Evolutionary conservation across 495 filamentous ascomycete genomes (phyloP), one percentile per base, ranked within the genome.

Genomic region (Ramalina intermedia): DNA sequence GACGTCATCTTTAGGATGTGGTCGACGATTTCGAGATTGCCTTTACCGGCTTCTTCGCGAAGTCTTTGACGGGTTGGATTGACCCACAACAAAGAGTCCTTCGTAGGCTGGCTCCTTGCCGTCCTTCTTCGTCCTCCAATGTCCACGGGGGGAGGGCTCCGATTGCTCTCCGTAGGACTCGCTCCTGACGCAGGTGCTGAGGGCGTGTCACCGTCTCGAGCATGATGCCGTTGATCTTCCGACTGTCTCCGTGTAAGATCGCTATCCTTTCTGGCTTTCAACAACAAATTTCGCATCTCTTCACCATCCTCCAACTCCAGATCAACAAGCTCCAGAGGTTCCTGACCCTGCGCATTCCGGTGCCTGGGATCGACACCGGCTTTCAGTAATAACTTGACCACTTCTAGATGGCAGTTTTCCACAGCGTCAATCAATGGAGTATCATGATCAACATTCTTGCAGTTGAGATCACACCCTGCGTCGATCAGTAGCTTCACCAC

Each of bases 381-480:
- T 29, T 82, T 78, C 8, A 98, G 73, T 24, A 96, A 65, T 11
- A 93, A 69, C 58, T 81, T 85, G 17, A 98, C 87, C 11, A 96
- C 87, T n/a, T 82, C 85, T 4, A 93, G 60, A 58, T 96, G 85
- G 1, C 87, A 84, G 58, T 96, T 96, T 55, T 96, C 90, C 24
- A 95, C 84, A 0, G 91, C 91, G 69, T 98, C 91, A 38, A 96
- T 84, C 29, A 98, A 71, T 17, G 91, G 93, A 0, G 91, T 95
- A 54, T 98, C 91, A 59, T 82, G 83, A 56, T 94, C 85, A 44
- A 76, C 73, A 43, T 88, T 83, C 58, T 85, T 87, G 9, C 73
- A 78, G 53, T 95, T 82, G 13, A 87, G 76, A 47, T 86, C 81
- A 63, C 87, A 94, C 23, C 86, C 85, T 45, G 82, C 78, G 6